Base-by-base conservation (phyloP, 2,329 filamentous ascomycete genomes). In the Ophiostoma angusticollis region DNA sequence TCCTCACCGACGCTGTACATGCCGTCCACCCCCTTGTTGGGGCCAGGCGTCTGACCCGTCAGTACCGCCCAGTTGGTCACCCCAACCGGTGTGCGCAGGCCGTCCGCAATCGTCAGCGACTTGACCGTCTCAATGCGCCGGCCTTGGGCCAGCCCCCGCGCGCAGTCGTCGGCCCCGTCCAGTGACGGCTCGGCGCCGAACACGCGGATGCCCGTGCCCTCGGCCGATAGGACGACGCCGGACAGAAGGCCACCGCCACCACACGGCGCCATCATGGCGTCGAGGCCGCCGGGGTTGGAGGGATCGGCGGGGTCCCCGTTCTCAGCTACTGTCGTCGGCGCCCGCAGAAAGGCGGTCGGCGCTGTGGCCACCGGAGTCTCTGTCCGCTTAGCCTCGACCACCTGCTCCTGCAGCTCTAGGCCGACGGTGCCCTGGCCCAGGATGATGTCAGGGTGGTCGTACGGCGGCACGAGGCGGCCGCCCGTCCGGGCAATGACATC, bases 371-470 rank as follows among this genome's bases (percentile, higher is more conserved):
- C 31, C 6, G 28, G 4, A 34, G 33, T 17, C 43, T 52, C 28
- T 11, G 50, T 47, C 14, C 47, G 51, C 22, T 44, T 47, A 1
- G 49, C 49, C 6, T 53, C 55, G 5, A 54, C 58, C 2, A 79
- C 82, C 54, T 96, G 87, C 44, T 71, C 64, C 54, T 86, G 78
- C 24, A 95, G 59, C 58, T 98, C 91, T 5, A 95, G 58, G 0
- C 78, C 87, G 45, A 84, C 67, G 0, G 89, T 96, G n/a, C 89
- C 91, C 63, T 95, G 87, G 0, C 91, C 89, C 1, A 94, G 72
- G 40, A 96, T 81, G 48, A 95, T 86, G 57, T 95, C 76, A 3
- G 83, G 81, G 59, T 96, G 84, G 57, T 96, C 84, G 56, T 95
- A 95, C 0, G 91, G 87, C 39, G 87, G 87, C 5, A 98, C 72